A percentile compares a stretch with the other conserved stretches of the same genome.
Conservation (phyloP, 1,284 basidiomycete genomes). For the Cutaneotrichosporon sp. region DNA sequence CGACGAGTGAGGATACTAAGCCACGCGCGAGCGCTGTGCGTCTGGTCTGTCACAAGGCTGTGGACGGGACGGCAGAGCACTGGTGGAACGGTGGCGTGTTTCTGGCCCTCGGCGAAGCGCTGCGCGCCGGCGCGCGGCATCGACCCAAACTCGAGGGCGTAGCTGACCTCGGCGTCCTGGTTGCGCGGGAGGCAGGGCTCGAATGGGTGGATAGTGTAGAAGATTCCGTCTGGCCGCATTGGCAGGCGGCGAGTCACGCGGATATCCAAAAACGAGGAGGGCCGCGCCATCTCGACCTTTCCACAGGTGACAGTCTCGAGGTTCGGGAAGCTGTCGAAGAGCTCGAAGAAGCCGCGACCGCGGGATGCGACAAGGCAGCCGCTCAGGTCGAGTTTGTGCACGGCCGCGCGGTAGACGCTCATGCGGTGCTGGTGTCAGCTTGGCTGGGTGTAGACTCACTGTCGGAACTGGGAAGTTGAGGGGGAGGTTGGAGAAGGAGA, state of each 20-base stretch:
- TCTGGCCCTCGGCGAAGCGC: background rate
- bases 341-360: background rate
- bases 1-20: background rate
- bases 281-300: background rate
- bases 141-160: background rate
- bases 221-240: constrained; percentile 2
- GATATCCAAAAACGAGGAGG: background rate
- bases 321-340: background rate
- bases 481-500: background rate
- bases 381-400: background rate
- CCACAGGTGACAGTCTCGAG: background rate
- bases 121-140: background rate
- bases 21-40: background rate
- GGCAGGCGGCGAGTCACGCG: background rate
- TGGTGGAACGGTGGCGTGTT: constrained; percentile 1
- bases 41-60: background rate
- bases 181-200: constrained; percentile 6
- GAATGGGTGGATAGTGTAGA: constrained; percentile 6
- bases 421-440: constrained; percentile 2
- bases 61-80: background rate
- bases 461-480: background rate
- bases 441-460: background rate
- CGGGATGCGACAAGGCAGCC: background rate
- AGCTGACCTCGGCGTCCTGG: background rate
- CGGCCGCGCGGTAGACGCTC: constrained; percentile 6